A percentile compares a stretch with the other conserved stretches of the same genome.
Conservation (phyloP, 352 stramenopile genomes). For the Phytopythium cucurbitacearum region DNA sequence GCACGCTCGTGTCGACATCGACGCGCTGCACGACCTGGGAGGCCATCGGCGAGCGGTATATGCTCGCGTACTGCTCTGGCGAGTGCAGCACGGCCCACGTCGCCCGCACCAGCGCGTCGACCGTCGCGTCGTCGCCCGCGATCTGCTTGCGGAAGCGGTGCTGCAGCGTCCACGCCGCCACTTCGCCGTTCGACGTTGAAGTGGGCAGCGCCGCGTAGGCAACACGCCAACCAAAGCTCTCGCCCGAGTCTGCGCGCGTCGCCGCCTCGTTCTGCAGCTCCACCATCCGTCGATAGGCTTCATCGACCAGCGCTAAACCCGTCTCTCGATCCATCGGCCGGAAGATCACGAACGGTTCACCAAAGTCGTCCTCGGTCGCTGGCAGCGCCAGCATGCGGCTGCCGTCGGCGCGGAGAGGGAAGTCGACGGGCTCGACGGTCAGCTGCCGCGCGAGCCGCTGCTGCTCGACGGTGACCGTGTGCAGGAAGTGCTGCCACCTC, state of each 20-base stretch:
- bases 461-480: neutral
- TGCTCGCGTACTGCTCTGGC: conserved; percentile 28
- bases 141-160: conserved; percentile 35
- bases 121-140: conserved; percentile 19
- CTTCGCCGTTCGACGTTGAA: conserved; percentile 4
- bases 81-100: conserved; percentile 35
- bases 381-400: too few relatives aligned
- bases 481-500: conserved; percentile 19
- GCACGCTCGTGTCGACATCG: conserved; percentile 29
- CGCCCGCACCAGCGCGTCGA: conserved; percentile 20
- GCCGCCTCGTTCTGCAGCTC: conserved; percentile 14
- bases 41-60: conserved; percentile 33
- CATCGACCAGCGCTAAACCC: conserved; percentile 19
- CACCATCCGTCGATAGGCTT: conserved; percentile 17
- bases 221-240: conserved; percentile 30
- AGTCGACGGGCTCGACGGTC: conserved; percentile 14
- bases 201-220: conserved; percentile 16
- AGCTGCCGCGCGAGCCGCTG: conserved; percentile 3
- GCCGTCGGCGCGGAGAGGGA: neutral
- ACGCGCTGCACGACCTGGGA: conserved; percentile 36
- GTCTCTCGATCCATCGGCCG: conserved; percentile 14
- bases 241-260: conserved; percentile 17
- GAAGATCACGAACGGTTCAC: conserved; percentile 19
- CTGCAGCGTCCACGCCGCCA: conserved; percentile 11
- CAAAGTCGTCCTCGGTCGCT: too few relatives aligned